phyloP scores from a whole-genome alignment of 768 basidiomycete species.

The Tremella mesenterica region DNA sequence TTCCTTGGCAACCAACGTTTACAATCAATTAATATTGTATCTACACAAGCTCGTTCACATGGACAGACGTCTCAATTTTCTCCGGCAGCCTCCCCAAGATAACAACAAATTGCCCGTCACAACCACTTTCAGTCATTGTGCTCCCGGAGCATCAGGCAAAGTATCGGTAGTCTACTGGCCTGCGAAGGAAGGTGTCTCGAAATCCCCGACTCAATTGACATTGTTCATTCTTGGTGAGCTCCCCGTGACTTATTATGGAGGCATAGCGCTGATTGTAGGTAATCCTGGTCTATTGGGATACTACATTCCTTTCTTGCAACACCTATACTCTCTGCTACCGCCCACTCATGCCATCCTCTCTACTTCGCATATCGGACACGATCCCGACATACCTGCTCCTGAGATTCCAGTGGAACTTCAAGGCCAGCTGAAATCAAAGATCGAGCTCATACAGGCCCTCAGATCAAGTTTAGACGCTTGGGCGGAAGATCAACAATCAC shows the following conservation, averaged over 20 bases:
- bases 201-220: constrained; percentile 20
- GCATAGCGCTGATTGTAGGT: constrained; percentile 31
- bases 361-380: constrained; percentile 55
- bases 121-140: background rate
- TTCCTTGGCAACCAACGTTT: no score
- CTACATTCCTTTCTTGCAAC: constrained; percentile 58
- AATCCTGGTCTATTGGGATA: constrained; percentile 60
- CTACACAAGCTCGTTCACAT: no score
- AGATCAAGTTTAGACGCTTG: constrained; percentile 17
- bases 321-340: constrained; percentile 53
- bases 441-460: constrained; percentile 51
- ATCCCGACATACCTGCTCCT: constrained; percentile 46
- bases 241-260: background rate
- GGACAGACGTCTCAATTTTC: no score
- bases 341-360: constrained; percentile 51
- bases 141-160: background rate
- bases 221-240: constrained; percentile 31
- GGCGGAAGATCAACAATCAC: constrained; percentile 9
- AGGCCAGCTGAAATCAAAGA: constrained; percentile 53
- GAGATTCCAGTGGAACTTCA: constrained; percentile 44
- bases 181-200: background rate
- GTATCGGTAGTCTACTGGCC: constrained; percentile 23
- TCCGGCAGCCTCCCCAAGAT: no score
- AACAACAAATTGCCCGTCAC: background rate
- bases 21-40: no score